Conservation (phyloP, 1,284 basidiomycete species). For the Malassezia japonica region DNA sequence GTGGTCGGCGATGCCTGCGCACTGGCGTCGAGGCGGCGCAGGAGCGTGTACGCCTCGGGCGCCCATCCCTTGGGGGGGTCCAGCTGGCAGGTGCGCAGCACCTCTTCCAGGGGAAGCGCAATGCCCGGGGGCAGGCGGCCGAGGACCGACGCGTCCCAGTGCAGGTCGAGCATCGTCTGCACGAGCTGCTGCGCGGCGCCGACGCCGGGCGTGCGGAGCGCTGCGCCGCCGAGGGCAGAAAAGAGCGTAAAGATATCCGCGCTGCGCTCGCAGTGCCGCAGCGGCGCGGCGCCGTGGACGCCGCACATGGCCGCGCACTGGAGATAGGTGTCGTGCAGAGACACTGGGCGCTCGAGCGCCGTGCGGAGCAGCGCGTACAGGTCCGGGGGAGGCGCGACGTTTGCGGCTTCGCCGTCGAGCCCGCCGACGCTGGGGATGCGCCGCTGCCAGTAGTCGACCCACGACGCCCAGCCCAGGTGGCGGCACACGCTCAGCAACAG, state of each 20-base stretch:
- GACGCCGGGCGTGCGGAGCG: background rate
- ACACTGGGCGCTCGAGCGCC: background rate
- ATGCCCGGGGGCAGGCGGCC: conserved; percentile 59
- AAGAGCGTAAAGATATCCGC: conserved; percentile 4
- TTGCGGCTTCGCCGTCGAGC: background rate
- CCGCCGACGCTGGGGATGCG: background rate
- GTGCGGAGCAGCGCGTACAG: conserved; percentile 1
- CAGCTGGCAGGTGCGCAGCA: conserved; percentile 67
- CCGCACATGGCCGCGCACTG: background rate
- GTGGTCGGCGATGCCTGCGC: conserved; percentile 17
- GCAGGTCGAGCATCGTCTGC: conserved; percentile 55
- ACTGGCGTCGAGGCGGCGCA: conserved; percentile 68
- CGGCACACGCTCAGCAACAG: conserved; percentile 5
- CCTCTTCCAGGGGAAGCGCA: conserved; percentile 70
- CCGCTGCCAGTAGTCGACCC: conserved; percentile 17
- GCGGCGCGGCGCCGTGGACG: background rate
- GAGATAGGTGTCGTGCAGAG: background rate
- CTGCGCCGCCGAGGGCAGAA: background rate
- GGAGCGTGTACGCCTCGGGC: conserved; percentile 61
- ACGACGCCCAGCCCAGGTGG: background rate
- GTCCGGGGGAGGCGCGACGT: background rate
- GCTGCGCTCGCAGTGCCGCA: background rate
- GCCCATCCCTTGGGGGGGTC: conserved; percentile 66
- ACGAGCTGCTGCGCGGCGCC: conserved; percentile 52
- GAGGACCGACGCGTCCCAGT: conserved; percentile 54